phyloP scores from a whole-genome alignment of 2,329 filamentous ascomycete genomes.

The Xylariaceae sp. region DNA sequence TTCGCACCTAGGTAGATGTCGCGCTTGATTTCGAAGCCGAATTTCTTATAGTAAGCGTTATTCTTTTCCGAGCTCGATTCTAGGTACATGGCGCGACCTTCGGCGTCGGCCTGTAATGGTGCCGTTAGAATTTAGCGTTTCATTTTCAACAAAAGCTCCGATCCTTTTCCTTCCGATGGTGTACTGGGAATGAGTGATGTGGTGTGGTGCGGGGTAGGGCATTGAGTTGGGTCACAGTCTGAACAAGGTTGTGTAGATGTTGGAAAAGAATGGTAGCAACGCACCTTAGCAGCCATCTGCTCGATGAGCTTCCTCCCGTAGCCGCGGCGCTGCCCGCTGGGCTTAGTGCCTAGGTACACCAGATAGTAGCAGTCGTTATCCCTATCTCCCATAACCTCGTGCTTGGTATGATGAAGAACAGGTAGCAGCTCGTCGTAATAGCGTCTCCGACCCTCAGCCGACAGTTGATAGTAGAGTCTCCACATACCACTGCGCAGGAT shows the following conservation, averaged over 20 bases:
- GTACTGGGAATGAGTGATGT: not conserved
- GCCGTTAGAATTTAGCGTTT: not conserved
- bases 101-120: constrained; percentile 64
- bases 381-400: constrained; percentile 68
- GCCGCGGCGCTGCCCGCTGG: constrained; percentile 71
- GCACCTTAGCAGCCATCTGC: constrained; percentile 68
- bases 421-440: constrained; percentile 81
- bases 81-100: constrained; percentile 74
- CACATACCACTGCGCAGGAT: constrained; percentile 77
- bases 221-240: not conserved
- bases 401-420: constrained; percentile 74
- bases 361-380: constrained; percentile 79
- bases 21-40: constrained; percentile 72
- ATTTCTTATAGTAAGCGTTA: constrained; percentile 73
- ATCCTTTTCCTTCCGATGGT: not conserved
- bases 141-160: not conserved
- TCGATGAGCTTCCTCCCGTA: constrained; percentile 74
- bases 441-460: constrained; percentile 71
- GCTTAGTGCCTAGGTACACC: constrained; percentile 80
- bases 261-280: constrained; percentile 34
- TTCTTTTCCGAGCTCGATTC: constrained; percentile 76
- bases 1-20: constrained; percentile 61
- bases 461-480: constrained; percentile 77
- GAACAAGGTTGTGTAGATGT: constrained; percentile 1
- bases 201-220: not conserved